Base-by-base conservation (phyloP, 768 basidiomycete genomes). In the Epithele typhae region DNA sequence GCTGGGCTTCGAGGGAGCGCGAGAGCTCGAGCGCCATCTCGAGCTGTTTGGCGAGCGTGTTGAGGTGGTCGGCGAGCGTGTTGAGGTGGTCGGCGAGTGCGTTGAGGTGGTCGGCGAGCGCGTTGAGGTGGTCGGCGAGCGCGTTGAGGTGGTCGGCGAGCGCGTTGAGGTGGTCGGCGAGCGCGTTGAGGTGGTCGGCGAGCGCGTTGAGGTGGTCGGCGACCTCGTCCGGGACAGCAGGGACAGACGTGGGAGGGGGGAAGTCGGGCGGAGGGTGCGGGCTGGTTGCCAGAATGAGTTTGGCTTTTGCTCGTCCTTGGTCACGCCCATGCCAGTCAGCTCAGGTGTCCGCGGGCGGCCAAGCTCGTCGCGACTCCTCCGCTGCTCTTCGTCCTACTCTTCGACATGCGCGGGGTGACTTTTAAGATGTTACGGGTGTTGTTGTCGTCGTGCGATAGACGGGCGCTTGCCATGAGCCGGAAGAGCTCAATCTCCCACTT, bases 261-360 rank as follows among this genome's bases (percentile, higher is more conserved):
- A 5, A 58, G 56, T 40, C 60, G 57, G 18, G 57, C 55, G 3
- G 62, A 62, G n/a, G n/a, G n/a, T n/a, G n/a, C n/a, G n/a, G 54
- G 49, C 3, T 25, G 35, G 41, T 49, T 43, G 51, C 32, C 41
- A 49, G 23, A 40, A 44, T 21, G 40, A 49, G 33, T 30, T 32
- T 22, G 39, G 53, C 36, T 61, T 63, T 17, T 69, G 64, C 6
- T 71, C 68, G 25, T 71, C 73, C 40, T 62, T 75, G 38, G 61
- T 59, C 66, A 77, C 73, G 32, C 76, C 76, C 67, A 76, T 76
- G 40, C 70, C 72, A 12, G 78, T 79, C 5, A 88, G 91, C 59
- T 92, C 91, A 0, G 90, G 91, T 5, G 92, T 93, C 5, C 76
- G 72, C 3, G 89, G 90, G 34, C 88, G 73, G 2, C 82, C 84